These are phyloP conservation scores for Trametes hirsuta DNA, from an alignment of 1,284 basidiomycete species.

Conservation along the genomic window DNA sequence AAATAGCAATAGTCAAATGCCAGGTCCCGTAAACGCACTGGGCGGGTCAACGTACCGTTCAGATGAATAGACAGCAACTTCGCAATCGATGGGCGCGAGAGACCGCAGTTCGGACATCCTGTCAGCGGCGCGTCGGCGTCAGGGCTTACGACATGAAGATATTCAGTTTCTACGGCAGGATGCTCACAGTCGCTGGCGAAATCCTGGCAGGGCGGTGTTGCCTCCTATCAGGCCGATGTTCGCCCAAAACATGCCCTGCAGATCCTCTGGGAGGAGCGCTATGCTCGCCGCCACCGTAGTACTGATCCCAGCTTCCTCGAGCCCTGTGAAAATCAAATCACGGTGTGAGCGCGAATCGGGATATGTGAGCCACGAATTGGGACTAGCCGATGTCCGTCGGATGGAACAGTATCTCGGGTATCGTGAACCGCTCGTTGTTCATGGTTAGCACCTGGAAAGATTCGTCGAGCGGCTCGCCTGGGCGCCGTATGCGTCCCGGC, in stretches of 20 bases:
- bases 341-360: slow-evolving; percentile 16
- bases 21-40: slow-evolving; percentile 4
- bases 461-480: slow-evolving; percentile 54
- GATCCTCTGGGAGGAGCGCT: slow-evolving; percentile 68
- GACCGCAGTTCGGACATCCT: slow-evolving; percentile 73
- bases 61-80: slow-evolving; percentile 73
- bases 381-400: slow-evolving; percentile 85
- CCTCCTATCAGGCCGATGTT: slow-evolving; percentile 93
- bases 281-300: slow-evolving; percentile 79
- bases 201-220: slow-evolving; percentile 73
- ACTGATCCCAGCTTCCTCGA: slow-evolving; percentile 82
- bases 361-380: slow-evolving; percentile 2
- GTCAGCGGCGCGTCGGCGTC: slow-evolving; percentile 17
- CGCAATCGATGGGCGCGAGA: slow-evolving; percentile 79
- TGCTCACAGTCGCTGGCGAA: slow-evolving; percentile 74
- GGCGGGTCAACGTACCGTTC: slow-evolving; percentile 59
- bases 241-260: slow-evolving; percentile 92
- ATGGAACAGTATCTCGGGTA: slow-evolving; percentile 88
- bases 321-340: slow-evolving; percentile 49
- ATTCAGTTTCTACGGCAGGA: not conserved
- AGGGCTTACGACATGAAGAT: slow-evolving; percentile 4
- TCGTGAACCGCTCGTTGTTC: slow-evolving; percentile 88
- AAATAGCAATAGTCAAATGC: slow-evolving; percentile 2
- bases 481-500: slow-evolving; percentile 65
- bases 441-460: slow-evolving; percentile 85